Evolutionary conservation across 1,139 yeast species (phyloP).

Genomic region (Meyerozyma smithsonii): DNA sequence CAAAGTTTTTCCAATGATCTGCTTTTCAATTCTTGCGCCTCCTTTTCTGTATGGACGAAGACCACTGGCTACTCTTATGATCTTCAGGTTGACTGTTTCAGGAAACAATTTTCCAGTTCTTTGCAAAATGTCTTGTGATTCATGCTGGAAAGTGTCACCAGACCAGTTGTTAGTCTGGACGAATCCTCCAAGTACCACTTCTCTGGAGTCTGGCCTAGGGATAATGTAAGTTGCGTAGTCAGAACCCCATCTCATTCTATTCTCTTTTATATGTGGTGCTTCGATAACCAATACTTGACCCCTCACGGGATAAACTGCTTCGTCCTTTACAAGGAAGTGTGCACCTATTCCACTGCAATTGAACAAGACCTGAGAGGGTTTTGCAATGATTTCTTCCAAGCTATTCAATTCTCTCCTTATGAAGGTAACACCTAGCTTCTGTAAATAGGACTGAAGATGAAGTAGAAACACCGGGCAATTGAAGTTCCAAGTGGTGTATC

Average conservation of each 20-base stretch:
- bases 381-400: constrained; percentile 10
- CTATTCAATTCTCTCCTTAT: constrained; percentile 8
- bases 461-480: constrained; percentile 18
- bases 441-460: constrained; percentile 10
- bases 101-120: constrained; percentile 56
- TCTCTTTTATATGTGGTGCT: constrained; percentile 51
- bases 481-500: constrained; percentile 19
- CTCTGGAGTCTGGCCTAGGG: constrained; percentile 60
- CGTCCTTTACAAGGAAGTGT: constrained; percentile 31
- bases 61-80: constrained; percentile 61
- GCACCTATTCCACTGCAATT: constrained; percentile 73
- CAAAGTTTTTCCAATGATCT: constrained; percentile 26
- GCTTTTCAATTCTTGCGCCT: constrained; percentile 59
- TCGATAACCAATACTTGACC: constrained; percentile 65
- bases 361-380: constrained; percentile 43
- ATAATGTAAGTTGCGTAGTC: constrained; percentile 59
- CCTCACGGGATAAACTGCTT: constrained; percentile 35
- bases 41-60: constrained; percentile 67
- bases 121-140: constrained; percentile 53
- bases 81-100: constrained; percentile 34
- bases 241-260: constrained; percentile 47
- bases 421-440: constrained; percentile 11
- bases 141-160: constrained; percentile 48
- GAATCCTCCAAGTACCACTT: constrained; percentile 65
- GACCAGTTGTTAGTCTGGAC: constrained; percentile 56